Evolutionary conservation across 257 asterid genomes (phyloP), one percentile per base, ranked within the genome.

Genomic region (Anisodus tanguticus): DNA sequence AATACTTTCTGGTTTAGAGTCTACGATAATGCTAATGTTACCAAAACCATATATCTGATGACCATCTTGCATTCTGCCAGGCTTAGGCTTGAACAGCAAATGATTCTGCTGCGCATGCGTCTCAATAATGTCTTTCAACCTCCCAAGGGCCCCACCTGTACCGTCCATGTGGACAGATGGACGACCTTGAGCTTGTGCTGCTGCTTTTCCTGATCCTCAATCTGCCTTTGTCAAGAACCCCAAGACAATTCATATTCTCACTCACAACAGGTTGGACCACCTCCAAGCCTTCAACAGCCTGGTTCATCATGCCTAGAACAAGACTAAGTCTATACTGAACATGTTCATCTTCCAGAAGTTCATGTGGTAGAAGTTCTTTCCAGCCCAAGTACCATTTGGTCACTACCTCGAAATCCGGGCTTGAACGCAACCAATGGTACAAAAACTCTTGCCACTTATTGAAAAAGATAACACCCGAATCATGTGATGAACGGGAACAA

Each of bases 41-140:
- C 99, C 99, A 89, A 89, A 95, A 15, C 94, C 95, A 82, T 93
- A 94, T 60, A 95, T 92, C 85, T 94, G 99, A 84, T 84, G 90
- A 92, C 94, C 97, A 66, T 90, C 93, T 66, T 91, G 94, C 55
- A 80, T 84, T 82, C 95, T 85, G 68, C 94, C 97, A 63, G 97
- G 96, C 26, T 82, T 68, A 11, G 66, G 85, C 54, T 68, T 49
- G 58, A 87, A 87, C 45, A 85, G 60, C 87, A 89, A 63, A 51
- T 86, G 86, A 87, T 87, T 87, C 69, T 68, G 76, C 64, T 85
- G 85, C 3, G 90, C 91, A 85, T 78, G 86, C 49, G 37, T 82
- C 80, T 87, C 88, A 69, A 89, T 84, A 85, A 85, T 69, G n/a
- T 85, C 86, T 84, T 85, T 89, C 84, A 89, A 83, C 87, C 87